Evolutionary conservation across 2,329 filamentous ascomycete genomes (phyloP).

Genomic region (Clarireedia monteithiana): DNA sequence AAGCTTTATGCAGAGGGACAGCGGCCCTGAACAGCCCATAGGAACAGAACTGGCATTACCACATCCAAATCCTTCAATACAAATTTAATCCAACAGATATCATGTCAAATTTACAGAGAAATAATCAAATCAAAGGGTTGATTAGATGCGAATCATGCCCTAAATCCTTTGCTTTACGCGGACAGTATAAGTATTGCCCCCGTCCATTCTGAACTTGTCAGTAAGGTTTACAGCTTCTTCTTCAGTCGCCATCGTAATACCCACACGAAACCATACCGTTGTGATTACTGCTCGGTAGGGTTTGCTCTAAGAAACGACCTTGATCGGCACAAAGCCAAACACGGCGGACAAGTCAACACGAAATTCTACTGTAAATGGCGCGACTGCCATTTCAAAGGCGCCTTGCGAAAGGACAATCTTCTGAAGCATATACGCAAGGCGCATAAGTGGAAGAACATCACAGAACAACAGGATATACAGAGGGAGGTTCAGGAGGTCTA

Average conservation of each 20-base stretch:
- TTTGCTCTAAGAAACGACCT: conserved; percentile 17
- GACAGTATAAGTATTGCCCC: conserved; percentile 15
- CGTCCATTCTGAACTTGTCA: conserved; percentile 2
- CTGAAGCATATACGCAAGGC: conserved; percentile 13
- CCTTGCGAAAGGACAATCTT: conserved; percentile 16
- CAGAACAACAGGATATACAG: conserved; percentile 3
- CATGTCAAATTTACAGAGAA: too few relatives aligned
- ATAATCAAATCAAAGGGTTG: conserved; percentile 9
- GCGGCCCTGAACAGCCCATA: too few relatives aligned
- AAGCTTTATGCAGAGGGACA: too few relatives aligned
- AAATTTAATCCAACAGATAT: too few relatives aligned
- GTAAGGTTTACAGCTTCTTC: neutral
- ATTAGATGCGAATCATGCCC: conserved; percentile 13
- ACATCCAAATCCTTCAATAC: too few relatives aligned
- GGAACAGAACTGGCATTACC: too few relatives aligned
- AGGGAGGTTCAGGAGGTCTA: conserved; percentile 8
- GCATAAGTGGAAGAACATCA: conserved; percentile 6
- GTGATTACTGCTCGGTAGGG: conserved; percentile 7
- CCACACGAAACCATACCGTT: conserved; percentile 14
- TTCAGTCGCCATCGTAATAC: conserved; percentile 17
- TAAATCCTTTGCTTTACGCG: conserved; percentile 11
- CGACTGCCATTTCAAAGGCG: conserved; percentile 13
- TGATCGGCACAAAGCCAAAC: conserved; percentile 13
- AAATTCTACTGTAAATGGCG: conserved; percentile 15
- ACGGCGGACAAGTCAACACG: conserved; percentile 11